phyloP scores from a whole-genome alignment of 2,329 filamentous ascomycete species.

The Colletotrichum theobromicola region DNA sequence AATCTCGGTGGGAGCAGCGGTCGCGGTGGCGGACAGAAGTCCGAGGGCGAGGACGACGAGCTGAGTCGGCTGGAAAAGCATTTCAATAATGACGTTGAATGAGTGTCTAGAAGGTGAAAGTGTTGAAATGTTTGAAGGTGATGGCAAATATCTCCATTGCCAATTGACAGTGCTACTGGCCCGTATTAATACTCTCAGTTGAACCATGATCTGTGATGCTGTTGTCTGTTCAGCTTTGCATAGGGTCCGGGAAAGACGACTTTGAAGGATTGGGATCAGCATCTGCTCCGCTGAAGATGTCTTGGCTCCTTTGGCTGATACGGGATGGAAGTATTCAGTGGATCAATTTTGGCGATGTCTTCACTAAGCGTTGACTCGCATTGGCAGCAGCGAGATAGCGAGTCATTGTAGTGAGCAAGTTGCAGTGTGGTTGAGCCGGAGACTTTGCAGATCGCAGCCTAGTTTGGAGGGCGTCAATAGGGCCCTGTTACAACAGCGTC shows the following conservation, averaged over 20 bases:
- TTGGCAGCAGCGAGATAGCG: neutral
- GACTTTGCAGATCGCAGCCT: neutral
- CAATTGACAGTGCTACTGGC: fast-evolving
- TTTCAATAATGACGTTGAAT: neutral
- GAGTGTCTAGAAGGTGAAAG: neutral
- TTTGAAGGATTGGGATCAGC: neutral
- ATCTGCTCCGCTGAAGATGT: neutral
- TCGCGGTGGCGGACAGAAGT: neutral
- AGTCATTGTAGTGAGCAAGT: neutral
- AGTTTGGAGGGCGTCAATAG: neutral
- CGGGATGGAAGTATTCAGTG: neutral
- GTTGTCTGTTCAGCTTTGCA: neutral
- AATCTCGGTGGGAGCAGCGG: neutral
- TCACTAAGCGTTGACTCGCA: neutral
- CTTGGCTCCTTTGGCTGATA: neutral
- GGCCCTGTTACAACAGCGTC: neutral
- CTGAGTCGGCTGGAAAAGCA: neutral
- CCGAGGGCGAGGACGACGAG: neutral
- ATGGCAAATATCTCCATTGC: fast-evolving
- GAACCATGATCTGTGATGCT: neutral
- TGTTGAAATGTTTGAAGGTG: neutral
- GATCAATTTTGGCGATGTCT: neutral
- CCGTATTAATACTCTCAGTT: neutral
- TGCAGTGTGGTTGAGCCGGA: neutral
- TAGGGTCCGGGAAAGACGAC: neutral